Evolutionary conservation across 2,329 filamentous ascomycete species (phyloP).

Genomic region (Pseudogymnoascus sp.): DNA sequence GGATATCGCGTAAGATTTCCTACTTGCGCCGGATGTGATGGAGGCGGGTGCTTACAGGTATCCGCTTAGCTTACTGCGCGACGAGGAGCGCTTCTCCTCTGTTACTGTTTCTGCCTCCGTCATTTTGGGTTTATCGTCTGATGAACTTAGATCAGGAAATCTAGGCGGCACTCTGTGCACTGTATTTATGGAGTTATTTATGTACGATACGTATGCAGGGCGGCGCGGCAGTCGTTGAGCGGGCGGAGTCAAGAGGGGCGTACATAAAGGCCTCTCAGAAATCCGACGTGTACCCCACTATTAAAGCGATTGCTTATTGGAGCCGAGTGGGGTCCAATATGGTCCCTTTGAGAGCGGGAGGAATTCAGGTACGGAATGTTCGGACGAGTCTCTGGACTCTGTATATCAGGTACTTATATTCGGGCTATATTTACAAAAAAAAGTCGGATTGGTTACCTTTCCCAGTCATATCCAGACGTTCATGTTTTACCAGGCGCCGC

Average conservation of each 20-base stretch:
- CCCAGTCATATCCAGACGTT: not conserved
- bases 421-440: not conserved
- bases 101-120: not conserved
- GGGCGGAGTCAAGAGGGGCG: constrained; percentile 3
- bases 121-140: not conserved
- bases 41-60: not conserved
- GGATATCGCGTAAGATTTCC: not conserved
- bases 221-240: not conserved
- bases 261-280: not conserved
- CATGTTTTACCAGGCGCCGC: not conserved
- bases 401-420: not conserved
- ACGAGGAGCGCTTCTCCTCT: constrained; percentile 6
- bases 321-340: not conserved
- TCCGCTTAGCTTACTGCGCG: not conserved
- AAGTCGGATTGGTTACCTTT: not conserved
- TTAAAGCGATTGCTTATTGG: not conserved
- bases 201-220: constrained; percentile 1
- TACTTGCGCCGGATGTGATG: not conserved
- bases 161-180: not conserved
- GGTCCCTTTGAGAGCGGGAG: not conserved
- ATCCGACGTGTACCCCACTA: not conserved
- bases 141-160: not conserved
- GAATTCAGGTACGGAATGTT: not conserved
- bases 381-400: not conserved
- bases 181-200: constrained; percentile 4